Conservation (phyloP, 345 rosid genomes). For the Rhizophora apiculata region DNA sequence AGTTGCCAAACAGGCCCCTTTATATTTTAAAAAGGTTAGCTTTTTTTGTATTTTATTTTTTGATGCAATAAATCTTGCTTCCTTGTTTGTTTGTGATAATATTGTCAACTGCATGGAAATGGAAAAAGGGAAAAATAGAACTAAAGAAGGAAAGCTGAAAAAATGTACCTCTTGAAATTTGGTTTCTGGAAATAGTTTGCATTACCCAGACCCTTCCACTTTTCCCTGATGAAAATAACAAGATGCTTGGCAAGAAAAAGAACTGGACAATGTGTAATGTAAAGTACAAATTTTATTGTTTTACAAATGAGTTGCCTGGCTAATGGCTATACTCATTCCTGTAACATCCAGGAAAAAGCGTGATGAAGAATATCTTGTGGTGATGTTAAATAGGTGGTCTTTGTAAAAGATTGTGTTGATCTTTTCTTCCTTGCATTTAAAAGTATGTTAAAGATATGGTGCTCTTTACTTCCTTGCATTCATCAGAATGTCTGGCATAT, state of each 20-base stretch:
- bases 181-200: not conserved
- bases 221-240: no score
- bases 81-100: not conserved
- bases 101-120: not conserved
- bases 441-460: no score
- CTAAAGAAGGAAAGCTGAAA: not conserved
- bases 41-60: not conserved
- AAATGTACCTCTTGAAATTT: not conserved
- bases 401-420: no score
- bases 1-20: slow-evolving; percentile 73
- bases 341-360: no score
- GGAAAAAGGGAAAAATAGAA: not conserved
- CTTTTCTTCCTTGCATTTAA: no score
- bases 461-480: not conserved
- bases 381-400: no score
- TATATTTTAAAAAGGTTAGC: slow-evolving; percentile 77
- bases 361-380: no score
- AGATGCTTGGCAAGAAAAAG: no score
- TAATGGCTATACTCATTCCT: no score
- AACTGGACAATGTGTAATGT: no score
- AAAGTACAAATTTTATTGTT: no score
- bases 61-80: slow-evolving; percentile 8
- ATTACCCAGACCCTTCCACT: not conserved
- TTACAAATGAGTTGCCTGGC: no score
- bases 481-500: not conserved